Evolutionary conservation across 306 rosid species (phyloP).

Genomic region (Cucurbita pepo): DNA sequence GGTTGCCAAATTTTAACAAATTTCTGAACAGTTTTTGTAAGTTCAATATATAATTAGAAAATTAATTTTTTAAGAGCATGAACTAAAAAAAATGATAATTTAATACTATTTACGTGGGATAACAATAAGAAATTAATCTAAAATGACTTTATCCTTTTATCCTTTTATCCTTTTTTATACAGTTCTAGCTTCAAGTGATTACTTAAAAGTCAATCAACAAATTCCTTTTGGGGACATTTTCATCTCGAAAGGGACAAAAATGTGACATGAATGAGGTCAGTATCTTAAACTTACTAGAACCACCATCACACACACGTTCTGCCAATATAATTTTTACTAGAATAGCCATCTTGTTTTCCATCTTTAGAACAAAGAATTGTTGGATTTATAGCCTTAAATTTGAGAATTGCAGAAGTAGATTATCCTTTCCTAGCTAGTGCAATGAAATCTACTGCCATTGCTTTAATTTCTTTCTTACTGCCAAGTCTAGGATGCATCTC

Average conservation of each 20-base stretch:
- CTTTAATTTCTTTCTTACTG: neutral
- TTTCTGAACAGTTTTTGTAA: no score
- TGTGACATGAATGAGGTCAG: constrained; percentile 26
- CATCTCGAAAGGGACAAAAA: constrained; percentile 46
- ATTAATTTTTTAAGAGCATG: no score
- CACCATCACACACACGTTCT: neutral
- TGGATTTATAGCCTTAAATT: neutral
- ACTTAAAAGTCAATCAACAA: constrained; percentile 38
- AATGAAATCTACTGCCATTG: neutral
- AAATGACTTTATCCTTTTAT: neutral
- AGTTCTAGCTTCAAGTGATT: constrained; percentile 54
- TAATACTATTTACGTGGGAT: neutral
- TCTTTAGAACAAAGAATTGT: neutral
- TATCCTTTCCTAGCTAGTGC: neutral
- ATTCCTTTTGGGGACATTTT: constrained; percentile 49
- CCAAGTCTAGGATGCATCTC: neutral
- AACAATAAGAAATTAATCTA: neutral
- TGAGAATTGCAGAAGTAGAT: neutral
- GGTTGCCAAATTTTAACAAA: no score
- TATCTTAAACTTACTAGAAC: neutral
- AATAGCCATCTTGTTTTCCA: neutral
- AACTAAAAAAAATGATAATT: neutral
- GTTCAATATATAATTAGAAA: no score
- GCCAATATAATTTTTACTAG: neutral
- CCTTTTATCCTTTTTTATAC: neutral